Conservation (phyloP, 768 basidiomycete genomes). For the Boletales sp. region DNA sequence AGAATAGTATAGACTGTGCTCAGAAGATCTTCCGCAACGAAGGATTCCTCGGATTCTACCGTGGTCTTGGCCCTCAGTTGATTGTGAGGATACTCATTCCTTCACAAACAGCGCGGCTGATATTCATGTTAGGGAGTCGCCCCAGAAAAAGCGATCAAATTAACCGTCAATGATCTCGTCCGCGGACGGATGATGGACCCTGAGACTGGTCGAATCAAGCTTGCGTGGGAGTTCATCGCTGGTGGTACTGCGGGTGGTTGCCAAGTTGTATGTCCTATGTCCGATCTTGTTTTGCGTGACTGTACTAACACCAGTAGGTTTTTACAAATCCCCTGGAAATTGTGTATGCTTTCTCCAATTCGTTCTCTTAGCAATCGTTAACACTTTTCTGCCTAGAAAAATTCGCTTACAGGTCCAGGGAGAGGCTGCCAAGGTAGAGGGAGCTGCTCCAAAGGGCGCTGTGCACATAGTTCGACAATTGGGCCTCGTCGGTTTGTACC, state of each 20-base stretch:
- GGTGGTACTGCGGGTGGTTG: constrained; percentile 94
- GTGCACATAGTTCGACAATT: constrained; percentile 90
- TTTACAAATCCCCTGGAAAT: constrained; percentile 98
- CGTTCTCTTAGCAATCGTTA: neutral
- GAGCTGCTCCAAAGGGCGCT: constrained; percentile 79
- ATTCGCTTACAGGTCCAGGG: constrained; percentile 95
- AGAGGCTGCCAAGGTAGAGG: constrained; percentile 85
- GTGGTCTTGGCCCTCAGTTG: constrained; percentile 92
- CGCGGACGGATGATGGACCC: constrained; percentile 84
- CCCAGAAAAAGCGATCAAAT: constrained; percentile 96
- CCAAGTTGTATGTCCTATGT: constrained; percentile 88
- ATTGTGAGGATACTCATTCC: constrained; percentile 48
- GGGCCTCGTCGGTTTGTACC: constrained; percentile 90
- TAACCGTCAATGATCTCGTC: constrained; percentile 93
- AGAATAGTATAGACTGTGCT: constrained; percentile 94
- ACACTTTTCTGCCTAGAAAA: constrained; percentile 49
- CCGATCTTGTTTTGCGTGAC: constrained; percentile 4
- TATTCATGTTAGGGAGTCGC: constrained; percentile 70
- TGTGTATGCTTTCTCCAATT: constrained; percentile 54
- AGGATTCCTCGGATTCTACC: constrained; percentile 93
- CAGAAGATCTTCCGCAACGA: constrained; percentile 93
- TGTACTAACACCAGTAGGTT: constrained; percentile 47
- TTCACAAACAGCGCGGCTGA: constrained; percentile 4
- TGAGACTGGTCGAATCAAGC: constrained; percentile 89
- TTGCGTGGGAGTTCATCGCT: constrained; percentile 89